Percentiles rank a stretch among this genome's conserved stretches.
phyloP scores from a whole-genome alignment of 192 early-diverging fungal genomes.

The Coemansia javaensis region DNA sequence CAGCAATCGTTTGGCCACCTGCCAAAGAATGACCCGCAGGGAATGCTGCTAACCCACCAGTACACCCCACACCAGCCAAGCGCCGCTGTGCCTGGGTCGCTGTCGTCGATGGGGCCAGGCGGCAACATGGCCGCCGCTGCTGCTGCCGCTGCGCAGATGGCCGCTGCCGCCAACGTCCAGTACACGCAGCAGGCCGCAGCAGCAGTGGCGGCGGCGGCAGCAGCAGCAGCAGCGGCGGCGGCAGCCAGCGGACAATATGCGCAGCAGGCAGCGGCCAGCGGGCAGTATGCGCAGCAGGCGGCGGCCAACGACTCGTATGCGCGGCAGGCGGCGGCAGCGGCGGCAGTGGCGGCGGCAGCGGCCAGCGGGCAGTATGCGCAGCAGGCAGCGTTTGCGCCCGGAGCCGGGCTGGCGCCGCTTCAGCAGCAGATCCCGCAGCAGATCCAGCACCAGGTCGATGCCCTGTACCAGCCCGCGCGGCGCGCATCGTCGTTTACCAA shows the following conservation, averaged over 20 bases:
- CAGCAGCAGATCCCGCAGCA: conserved; percentile 16
- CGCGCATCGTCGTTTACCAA: conserved; percentile 38
- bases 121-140: conserved; percentile 2
- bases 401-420: too few relatives aligned
- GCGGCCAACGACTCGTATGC: conserved; percentile 5
- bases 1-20: conserved; percentile 8
- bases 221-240: conserved; percentile 22
- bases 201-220: conserved; percentile 15
- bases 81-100: conserved; percentile 7
- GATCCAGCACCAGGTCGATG: conserved; percentile 12
- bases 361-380: conserved; percentile 27
- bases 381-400: not conserved
- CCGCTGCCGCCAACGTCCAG: conserved; percentile 14
- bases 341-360: conserved; percentile 1
- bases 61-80: conserved; percentile 21
- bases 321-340: not conserved
- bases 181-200: too few relatives aligned
- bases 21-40: conserved; percentile 6
- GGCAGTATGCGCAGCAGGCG: conserved; percentile 17
- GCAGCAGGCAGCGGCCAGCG: conserved; percentile 16
- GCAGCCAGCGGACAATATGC: conserved; percentile 24
- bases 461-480: conserved; percentile 10
- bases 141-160: conserved; percentile 26
- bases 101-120: conserved; percentile 32
- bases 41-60: conserved; percentile 42